Conservation (phyloP, 768 basidiomycete genomes). For the Amanita brunnescens region DNA sequence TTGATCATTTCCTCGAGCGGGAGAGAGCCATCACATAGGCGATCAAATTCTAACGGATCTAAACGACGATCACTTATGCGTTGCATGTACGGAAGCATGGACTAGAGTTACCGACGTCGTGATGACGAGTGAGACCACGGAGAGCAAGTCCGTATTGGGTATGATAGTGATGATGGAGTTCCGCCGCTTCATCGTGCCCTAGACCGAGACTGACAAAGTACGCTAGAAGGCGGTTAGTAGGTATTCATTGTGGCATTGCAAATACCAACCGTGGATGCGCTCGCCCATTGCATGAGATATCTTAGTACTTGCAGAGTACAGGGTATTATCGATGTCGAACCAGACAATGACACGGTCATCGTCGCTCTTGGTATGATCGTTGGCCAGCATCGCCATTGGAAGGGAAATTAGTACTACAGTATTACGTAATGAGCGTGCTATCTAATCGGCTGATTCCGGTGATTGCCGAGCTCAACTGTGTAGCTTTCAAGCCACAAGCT, state of each 20-base stretch:
- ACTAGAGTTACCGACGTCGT: slow-evolving; percentile 54
- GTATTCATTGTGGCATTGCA: neutral
- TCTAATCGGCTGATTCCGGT: slow-evolving; percentile 27
- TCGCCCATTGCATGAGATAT: slow-evolving; percentile 76
- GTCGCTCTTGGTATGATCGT: neutral
- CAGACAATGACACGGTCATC: slow-evolving; percentile 62
- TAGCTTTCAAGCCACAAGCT: slow-evolving; percentile 36
- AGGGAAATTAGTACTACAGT: neutral
- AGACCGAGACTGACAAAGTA: slow-evolving; percentile 71
- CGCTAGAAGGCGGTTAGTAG: slow-evolving; percentile 26
- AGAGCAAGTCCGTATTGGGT: slow-evolving; percentile 76
- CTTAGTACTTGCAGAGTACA: slow-evolving; percentile 69
- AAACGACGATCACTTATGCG: neutral
- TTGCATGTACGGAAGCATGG: neutral
- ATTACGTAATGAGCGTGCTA: slow-evolving; percentile 6
- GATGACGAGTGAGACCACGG: slow-evolving; percentile 68
- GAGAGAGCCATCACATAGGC: slow-evolving; percentile 73
- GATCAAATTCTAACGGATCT: slow-evolving; percentile 81
- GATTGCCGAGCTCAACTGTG: slow-evolving; percentile 31
- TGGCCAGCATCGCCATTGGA: neutral
- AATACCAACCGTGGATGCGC: slow-evolving; percentile 56
- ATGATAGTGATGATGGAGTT: slow-evolving; percentile 67
- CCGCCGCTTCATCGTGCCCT: slow-evolving; percentile 57
- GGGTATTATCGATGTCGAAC: slow-evolving; percentile 85
- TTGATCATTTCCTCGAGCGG: slow-evolving; percentile 75